Percentiles rank a stretch among this genome's conserved stretches.
Conservation (phyloP, 768 basidiomycete genomes). For the Boletus subcaerulescens region DNA sequence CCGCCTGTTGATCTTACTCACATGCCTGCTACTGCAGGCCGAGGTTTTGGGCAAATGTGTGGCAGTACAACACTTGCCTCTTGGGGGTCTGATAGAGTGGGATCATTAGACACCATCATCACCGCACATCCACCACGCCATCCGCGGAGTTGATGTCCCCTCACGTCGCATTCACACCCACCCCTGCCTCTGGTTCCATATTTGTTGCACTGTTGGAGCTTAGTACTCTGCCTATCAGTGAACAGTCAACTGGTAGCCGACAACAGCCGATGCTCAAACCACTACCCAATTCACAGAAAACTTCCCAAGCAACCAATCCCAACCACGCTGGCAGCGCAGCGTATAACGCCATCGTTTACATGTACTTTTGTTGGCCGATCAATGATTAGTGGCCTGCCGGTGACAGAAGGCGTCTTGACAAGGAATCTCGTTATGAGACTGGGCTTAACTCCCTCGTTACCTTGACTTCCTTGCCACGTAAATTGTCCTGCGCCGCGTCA, state of each 20-base stretch:
- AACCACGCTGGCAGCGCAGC: background rate
- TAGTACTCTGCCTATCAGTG: background rate
- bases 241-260: background rate
- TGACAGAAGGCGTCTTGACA: background rate
- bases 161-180: constrained; percentile 17
- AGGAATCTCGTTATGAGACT: background rate
- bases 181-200: constrained; percentile 2
- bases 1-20: background rate
- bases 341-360: background rate
- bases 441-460: constrained; percentile 1
- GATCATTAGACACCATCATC: constrained; percentile 21
- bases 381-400: background rate
- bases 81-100: constrained; percentile 83
- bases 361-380: background rate
- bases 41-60: constrained; percentile 93
- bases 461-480: constrained; percentile 15
- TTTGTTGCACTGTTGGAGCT: constrained; percentile 1
- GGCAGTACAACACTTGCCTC: constrained; percentile 91
- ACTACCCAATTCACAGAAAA: background rate
- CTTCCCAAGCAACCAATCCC: constrained; percentile 14
- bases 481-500: background rate
- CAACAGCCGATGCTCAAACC: background rate
- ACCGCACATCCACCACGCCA: background rate
- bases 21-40: constrained; percentile 42
- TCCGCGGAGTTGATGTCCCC: constrained; percentile 18